Conservation (phyloP, 495 filamentous ascomycete genomes). For the Sporormia fimetaria region DNA sequence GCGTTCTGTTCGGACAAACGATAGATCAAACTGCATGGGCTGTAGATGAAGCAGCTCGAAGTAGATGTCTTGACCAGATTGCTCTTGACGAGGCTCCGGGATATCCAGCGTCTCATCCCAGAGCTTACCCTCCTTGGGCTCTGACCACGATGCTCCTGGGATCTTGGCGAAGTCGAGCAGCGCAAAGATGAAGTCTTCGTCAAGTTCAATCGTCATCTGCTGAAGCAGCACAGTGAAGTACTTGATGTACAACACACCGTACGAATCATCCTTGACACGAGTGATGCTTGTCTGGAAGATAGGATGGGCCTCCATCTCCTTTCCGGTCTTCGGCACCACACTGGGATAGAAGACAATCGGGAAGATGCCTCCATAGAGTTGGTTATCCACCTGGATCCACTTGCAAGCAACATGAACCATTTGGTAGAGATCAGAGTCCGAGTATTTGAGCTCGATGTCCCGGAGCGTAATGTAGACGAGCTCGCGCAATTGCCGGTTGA, state of each 20-base stretch:
- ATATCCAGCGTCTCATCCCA: constrained; percentile 85
- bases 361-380: constrained; percentile 96
- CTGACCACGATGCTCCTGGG: constrained; percentile 83
- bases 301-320: constrained; percentile 93
- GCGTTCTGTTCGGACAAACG: constrained; percentile 90
- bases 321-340: constrained; percentile 95
- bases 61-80: constrained; percentile 84
- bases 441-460: constrained; percentile 82
- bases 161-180: constrained; percentile 92
- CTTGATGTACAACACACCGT: constrained; percentile 96
- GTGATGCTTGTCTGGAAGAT: constrained; percentile 87
- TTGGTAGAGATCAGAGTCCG: constrained; percentile 85
- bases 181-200: constrained; percentile 95
- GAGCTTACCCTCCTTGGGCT: constrained; percentile 67
- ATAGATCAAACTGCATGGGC: constrained; percentile 94
- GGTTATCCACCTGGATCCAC: constrained; percentile 99
- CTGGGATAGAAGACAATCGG: constrained; percentile 94
- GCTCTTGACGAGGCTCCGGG: constrained; percentile 76
- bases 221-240: constrained; percentile 88
- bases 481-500: constrained; percentile 86
- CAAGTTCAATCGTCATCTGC: constrained; percentile 95
- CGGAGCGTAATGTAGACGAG: constrained; percentile 88
- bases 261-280: constrained; percentile 93
- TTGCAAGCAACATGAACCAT: constrained; percentile 81
- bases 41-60: constrained; percentile 95